Evolutionary conservation across 306 rosid genomes (phyloP).

Genomic region (Comarum palustre): DNA sequence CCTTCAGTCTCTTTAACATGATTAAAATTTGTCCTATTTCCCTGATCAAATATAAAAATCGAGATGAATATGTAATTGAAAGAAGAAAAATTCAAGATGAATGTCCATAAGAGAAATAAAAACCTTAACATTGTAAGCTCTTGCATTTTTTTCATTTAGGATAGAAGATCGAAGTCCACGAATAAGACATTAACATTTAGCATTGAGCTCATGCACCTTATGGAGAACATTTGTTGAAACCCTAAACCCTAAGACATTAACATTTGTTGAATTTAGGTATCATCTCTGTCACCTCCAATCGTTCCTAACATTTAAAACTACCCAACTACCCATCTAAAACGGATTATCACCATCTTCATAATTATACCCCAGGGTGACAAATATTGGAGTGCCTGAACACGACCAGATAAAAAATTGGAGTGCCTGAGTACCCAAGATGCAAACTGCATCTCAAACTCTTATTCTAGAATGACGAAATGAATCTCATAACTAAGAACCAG

Average conservation of each 20-base stretch:
- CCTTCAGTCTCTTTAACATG: slow-evolving; percentile 45
- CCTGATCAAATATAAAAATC: slow-evolving; percentile 44
- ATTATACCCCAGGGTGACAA: background rate
- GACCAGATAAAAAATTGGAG: too few relatives aligned
- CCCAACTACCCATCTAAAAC: background rate
- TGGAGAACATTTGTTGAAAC: background rate
- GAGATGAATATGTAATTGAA: background rate
- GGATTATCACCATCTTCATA: too few relatives aligned
- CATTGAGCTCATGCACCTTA: background rate
- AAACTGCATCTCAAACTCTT: background rate
- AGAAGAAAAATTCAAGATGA: background rate
- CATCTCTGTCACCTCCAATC: background rate
- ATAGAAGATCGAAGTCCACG: too few relatives aligned
- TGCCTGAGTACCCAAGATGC: background rate
- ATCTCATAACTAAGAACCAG: background rate
- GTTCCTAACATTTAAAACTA: background rate
- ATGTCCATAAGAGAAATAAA: background rate
- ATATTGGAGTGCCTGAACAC: background rate
- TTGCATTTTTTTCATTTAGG: background rate
- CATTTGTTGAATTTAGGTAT: background rate
- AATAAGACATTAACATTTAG: background rate
- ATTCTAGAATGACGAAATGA: background rate
- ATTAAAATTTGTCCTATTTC: slow-evolving; percentile 45
- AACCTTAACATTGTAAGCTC: background rate
- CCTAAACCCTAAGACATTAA: too few relatives aligned